Conservation (phyloP, 192 early-diverging fungal genomes). For the Lobosporangium transversale region DNA sequence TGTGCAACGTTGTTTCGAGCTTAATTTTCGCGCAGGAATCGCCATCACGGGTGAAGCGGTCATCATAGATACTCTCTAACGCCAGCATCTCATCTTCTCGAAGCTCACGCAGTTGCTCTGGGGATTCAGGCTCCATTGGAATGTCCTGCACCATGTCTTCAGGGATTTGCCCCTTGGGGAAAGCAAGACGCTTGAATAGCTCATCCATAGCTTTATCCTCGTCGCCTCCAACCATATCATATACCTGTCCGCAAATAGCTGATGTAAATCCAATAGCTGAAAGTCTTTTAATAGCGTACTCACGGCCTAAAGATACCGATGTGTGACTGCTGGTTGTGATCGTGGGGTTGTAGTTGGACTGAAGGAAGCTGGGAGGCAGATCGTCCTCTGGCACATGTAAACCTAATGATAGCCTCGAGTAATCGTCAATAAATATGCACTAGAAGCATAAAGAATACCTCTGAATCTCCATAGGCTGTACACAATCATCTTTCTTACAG, state of each 20-base stretch:
- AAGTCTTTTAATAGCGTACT: slow-evolving; percentile 72
- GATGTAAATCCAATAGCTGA: slow-evolving; percentile 66
- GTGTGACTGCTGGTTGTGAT: slow-evolving; percentile 65
- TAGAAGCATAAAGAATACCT: too few species aligned
- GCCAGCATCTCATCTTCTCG: slow-evolving; percentile 70
- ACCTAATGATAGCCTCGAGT: slow-evolving; percentile 44
- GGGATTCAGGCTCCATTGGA: slow-evolving; percentile 28
- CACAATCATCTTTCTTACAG: slow-evolving; percentile 56
- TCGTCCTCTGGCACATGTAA: slow-evolving; percentile 92
- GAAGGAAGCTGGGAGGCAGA: slow-evolving; percentile 62
- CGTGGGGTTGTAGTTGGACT: slow-evolving; percentile 61
- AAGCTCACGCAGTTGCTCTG: slow-evolving; percentile 47
- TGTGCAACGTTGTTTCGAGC: slow-evolving; percentile 35
- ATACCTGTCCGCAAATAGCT: slow-evolving; percentile 57
- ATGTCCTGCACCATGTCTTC: slow-evolving; percentile 48
- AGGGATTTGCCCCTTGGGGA: slow-evolving; percentile 55
- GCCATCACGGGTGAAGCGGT: slow-evolving; percentile 55
- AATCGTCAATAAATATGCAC: too few species aligned
- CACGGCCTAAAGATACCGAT: slow-evolving; percentile 59
- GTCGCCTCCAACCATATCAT: slow-evolving; percentile 54
- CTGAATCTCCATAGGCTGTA: neutral
- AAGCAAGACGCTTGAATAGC: slow-evolving; percentile 62
- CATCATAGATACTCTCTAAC: slow-evolving; percentile 75
- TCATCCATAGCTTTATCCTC: slow-evolving; percentile 65
- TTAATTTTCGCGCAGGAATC: slow-evolving; percentile 31